phyloP scores from a whole-genome alignment of 2,329 filamentous ascomycete genomes.

The Arthrobotrys conoides region DNA sequence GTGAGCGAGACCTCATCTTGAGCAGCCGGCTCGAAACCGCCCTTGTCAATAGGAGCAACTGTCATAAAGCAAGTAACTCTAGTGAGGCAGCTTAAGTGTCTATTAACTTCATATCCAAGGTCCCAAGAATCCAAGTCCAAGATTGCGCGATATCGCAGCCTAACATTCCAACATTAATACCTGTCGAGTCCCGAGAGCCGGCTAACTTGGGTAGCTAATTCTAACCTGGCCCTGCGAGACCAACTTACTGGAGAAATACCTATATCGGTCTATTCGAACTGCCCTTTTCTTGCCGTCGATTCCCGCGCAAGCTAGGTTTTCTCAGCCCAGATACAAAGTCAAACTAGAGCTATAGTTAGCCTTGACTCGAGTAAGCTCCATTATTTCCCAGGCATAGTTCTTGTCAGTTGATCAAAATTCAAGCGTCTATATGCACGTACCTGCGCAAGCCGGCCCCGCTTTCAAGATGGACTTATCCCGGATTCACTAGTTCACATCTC shows the following conservation, averaged over 20 bases:
- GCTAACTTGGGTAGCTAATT: conserved; percentile 20
- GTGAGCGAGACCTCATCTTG: neutral
- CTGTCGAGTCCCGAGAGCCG: neutral
- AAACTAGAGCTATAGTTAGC: neutral
- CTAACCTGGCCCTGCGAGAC: neutral
- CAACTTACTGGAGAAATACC: neutral
- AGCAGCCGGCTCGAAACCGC: neutral
- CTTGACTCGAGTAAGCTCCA: neutral
- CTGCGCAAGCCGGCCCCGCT: conserved; percentile 31
- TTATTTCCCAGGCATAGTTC: conserved; percentile 13
- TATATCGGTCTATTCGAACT: conserved; percentile 5
- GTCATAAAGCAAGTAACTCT: neutral
- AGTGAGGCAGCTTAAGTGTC: conserved; percentile 2
- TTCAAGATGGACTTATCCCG: conserved; percentile 26
- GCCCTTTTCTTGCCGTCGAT: conserved; percentile 50
- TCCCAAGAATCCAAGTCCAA: conserved; percentile 34
- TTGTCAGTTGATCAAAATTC: conserved; percentile 12
- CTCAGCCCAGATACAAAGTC: neutral
- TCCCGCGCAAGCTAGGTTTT: conserved; percentile 28
- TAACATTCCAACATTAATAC: conserved; percentile 17
- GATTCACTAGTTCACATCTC: conserved; percentile 19
- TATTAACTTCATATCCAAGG: conserved; percentile 27
- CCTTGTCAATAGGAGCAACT: neutral
- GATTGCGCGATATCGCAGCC: conserved; percentile 59
- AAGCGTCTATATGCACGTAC: conserved; percentile 24